phyloP scores from a whole-genome alignment of 441 rosid genomes.

The Adansonia grandidieri region DNA sequence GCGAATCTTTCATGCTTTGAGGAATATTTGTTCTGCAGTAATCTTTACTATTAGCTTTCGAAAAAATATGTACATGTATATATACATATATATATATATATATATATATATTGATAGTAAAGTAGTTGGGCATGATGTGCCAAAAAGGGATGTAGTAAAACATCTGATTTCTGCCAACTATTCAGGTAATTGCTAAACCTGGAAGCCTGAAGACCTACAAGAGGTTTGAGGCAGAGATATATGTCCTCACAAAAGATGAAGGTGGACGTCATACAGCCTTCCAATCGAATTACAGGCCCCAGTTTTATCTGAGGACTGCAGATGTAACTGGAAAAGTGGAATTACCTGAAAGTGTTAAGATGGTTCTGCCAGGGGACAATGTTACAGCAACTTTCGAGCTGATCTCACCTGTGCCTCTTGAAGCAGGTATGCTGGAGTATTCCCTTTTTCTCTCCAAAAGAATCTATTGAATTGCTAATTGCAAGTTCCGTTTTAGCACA shows the following conservation, averaged over 20 bases:
- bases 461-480: too few species aligned
- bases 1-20: neutral
- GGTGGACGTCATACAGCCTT: conserved; percentile 98
- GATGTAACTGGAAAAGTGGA: conserved; percentile 93
- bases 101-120: too few species aligned
- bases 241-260: conserved; percentile 92
- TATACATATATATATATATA: too few species aligned
- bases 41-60: too few species aligned
- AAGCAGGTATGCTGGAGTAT: conserved; percentile 45
- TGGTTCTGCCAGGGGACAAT: conserved; percentile 97
- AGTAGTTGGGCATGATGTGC: neutral
- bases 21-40: neutral
- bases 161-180: conserved; percentile 23
- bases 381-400: conserved; percentile 69
- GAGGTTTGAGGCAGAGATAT: conserved; percentile 91
- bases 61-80: too few species aligned
- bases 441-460: neutral
- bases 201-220: conserved; percentile 78
- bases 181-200: conserved; percentile 93
- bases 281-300: conserved; percentile 89
- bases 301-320: conserved; percentile 95
- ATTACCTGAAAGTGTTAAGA: conserved; percentile 77
- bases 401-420: conserved; percentile 65
- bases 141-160: neutral
- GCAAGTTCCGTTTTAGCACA: neutral